Base-by-base conservation (phyloP, 148 eudicot species). In the Mesembryanthemum crystallinum region DNA sequence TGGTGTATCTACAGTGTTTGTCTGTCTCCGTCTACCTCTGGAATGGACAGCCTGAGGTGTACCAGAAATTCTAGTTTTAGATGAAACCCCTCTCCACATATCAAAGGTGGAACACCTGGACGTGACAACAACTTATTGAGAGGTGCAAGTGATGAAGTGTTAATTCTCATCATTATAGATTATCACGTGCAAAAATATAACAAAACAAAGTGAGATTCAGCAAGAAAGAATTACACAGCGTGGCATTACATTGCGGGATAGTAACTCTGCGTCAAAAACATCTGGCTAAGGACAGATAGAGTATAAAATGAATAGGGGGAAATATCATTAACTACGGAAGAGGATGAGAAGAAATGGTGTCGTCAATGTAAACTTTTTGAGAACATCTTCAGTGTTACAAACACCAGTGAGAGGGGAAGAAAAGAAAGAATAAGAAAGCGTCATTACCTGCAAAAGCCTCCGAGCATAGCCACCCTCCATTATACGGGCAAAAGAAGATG, bases 391-490 rank as follows among this genome's bases (percentile, higher is more conserved):
- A n/a, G 17, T n/a, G n/a, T n/a, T n/a, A 12, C 66, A 25, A 0
- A 55, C 23, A 60, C 13, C 30, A 25, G 32, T 20, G 10, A 8
- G 10, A 43, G 21, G 32, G 9, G 12, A 24, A 43, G 21, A n/a
- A 27, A 74, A 45, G 32, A 42, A 64, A 71, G 24, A 51, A 54
- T 30, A 10, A 67, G 42, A 64, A 58, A 77, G 71, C 43, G 29
- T 81, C 37, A 61, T 77, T 57, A 94, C 98, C 86, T 94, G 98
- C 86, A 94, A 80, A 69, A 94, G 89, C 66, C 98, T 82, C 47
- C 96, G 85, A 30, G 92, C 97, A 87, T 90, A 88, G 77, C 98
- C 98, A 73, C 98, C 98, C 83, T 94, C 98, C 98, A 94, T 94
- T 45, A 94, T 94, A 61, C 98, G 91, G 17, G 98, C 98, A 86